Conservation (phyloP, 2,329 filamentous ascomycete species). For the Talaromyces amestolkiae region DNA sequence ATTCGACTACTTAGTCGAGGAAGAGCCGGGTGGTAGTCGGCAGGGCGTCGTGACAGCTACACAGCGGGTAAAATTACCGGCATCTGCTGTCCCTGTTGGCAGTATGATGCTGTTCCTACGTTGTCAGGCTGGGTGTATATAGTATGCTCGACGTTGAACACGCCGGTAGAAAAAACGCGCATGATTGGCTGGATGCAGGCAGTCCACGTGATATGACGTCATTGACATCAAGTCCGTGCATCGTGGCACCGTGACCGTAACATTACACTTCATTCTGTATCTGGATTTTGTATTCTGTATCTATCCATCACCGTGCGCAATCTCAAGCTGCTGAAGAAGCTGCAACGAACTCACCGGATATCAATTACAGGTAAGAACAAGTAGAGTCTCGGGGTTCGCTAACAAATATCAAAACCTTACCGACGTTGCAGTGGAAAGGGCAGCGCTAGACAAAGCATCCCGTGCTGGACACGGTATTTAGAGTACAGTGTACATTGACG, state of each 20-base stretch:
- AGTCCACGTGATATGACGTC: constrained; percentile 4
- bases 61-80: neutral
- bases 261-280: neutral
- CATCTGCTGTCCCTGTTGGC: neutral
- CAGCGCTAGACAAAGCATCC: neutral
- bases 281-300: neutral
- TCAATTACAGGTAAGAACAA: neutral
- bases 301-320: neutral
- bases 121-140: neutral
- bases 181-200: neutral
- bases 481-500: neutral
- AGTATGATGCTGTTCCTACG: neutral
- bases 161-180: neutral
- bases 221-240: neutral
- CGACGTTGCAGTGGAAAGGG: neutral
- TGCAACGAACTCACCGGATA: neutral
- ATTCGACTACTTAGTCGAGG: neutral
- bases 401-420: neutral
- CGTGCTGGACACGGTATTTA: neutral
- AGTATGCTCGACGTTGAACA: neutral
- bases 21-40: neutral
- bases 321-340: neutral
- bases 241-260: neutral
- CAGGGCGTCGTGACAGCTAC: neutral
- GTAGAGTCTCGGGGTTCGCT: neutral